Percentiles rank a stretch among this genome's conserved stretches.
Conservation (phyloP, 2,329 filamentous ascomycete genomes). For the Byssochlamys sp. region DNA sequence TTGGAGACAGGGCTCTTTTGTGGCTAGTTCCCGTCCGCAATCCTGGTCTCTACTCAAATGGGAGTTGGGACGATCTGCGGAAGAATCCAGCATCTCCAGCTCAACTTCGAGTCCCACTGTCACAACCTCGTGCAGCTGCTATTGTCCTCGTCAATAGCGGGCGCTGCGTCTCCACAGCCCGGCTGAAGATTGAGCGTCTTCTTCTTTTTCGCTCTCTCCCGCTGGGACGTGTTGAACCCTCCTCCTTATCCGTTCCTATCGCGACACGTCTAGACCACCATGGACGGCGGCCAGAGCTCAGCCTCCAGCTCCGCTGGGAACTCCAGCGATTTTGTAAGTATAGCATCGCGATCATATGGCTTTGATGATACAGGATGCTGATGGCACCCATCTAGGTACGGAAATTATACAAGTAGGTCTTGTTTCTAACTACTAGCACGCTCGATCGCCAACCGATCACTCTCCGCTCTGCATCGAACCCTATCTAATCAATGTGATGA, state of each 20-base stretch:
- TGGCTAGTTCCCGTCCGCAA: slow-evolving; percentile 3
- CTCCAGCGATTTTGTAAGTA: slow-evolving; percentile 89
- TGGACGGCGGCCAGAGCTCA: slow-evolving; percentile 38
- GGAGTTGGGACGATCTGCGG: slow-evolving; percentile 5
- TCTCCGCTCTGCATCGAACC: slow-evolving; percentile 1
- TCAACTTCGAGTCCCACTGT: slow-evolving; percentile 6
- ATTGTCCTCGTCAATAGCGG: background rate
- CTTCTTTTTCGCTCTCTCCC: slow-evolving; percentile 5
- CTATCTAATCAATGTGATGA: slow-evolving; percentile 4
- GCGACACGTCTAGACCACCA: slow-evolving; percentile 33
- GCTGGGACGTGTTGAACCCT: slow-evolving; percentile 16
- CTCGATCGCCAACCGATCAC: slow-evolving; percentile 4
- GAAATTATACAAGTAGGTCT: slow-evolving; percentile 87
- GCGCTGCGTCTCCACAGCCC: background rate
- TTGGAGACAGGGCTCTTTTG: slow-evolving; percentile 5
- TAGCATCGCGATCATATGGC: slow-evolving; percentile 5
- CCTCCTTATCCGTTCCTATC: slow-evolving; percentile 27
- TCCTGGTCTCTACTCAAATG: slow-evolving; percentile 4
- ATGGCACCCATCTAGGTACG: slow-evolving; percentile 58
- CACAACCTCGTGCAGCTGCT: slow-evolving; percentile 1
- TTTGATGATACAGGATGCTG: slow-evolving; percentile 9
- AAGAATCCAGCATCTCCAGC: slow-evolving; percentile 4
- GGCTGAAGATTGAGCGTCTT: slow-evolving; percentile 4
- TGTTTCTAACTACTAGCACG: slow-evolving; percentile 6
- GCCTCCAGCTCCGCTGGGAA: slow-evolving; percentile 54